Base-by-base conservation (phyloP, 768 basidiomycete species). In the Phylloporus rhodoxanthus region DNA sequence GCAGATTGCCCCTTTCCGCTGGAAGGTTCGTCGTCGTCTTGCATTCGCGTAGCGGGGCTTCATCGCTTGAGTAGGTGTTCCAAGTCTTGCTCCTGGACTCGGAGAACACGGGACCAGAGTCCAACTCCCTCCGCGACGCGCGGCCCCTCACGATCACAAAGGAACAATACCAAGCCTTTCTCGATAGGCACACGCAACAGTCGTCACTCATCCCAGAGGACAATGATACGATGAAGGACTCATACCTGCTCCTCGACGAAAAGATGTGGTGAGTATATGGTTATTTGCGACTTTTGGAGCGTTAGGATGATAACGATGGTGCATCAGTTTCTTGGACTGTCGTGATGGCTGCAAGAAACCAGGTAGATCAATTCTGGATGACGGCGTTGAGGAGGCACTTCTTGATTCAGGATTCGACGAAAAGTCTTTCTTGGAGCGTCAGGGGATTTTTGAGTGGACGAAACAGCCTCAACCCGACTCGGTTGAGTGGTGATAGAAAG, bases 181-280 rank as follows among this genome's bases (percentile, higher is more conserved):
- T 71, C 17, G 60, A 58, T 8, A 55, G 68, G 26, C 71, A 71
- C 48, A 33, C 36, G 21, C 30, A 20, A 0, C 64, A 66, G 33
- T 13, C 30, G 4, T 64, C 55, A 28, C 66, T 72, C 15, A 66
- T 72, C 15, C 66, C 65, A 0, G 72, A 73, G 47, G 58, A 63
- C 48, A 73, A 73, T 45, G 59, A 68, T 4, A 50, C 65, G 4
- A 72, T 72, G 70, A 66, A 63, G 45, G 69, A 70, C 44, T 71
- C 70, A 1, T 71, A 71, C 48, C 51, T 73, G 19, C 59, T 61
- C 17, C 48, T 71, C 0, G 71, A 73, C 48, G 71, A 73, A 56
- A 43, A 56, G 9, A 72, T 70, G 69, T 43, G 71, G 72, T 61
- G 46, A 17, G 57, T 43, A 8, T 17, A 2, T 36, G 6, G 11